These are phyloP conservation scores for Claviceps paspali DNA, from an alignment of 2,329 filamentous ascomycete species.

Conservation along the genomic window DNA sequence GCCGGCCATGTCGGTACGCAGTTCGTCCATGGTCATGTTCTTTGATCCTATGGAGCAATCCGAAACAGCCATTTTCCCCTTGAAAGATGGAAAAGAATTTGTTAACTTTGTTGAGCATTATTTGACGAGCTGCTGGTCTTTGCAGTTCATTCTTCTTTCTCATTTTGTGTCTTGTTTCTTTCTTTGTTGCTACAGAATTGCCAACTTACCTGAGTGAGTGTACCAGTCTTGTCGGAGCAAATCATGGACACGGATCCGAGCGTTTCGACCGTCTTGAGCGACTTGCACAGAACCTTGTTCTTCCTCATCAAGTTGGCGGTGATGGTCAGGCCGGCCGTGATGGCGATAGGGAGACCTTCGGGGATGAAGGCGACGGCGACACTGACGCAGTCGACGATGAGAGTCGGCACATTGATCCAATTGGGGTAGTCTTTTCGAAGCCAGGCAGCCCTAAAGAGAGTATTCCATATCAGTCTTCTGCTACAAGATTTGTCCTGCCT, in stretches of 20 bases:
- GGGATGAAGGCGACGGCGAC: constrained; percentile 65
- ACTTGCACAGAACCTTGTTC: constrained; percentile 67
- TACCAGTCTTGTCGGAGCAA: constrained; percentile 66
- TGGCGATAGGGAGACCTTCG: constrained; percentile 55
- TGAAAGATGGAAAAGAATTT: background rate
- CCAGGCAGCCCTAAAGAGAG: constrained; percentile 43
- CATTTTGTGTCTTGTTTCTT: background rate
- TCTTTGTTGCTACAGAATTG: too few species aligned
- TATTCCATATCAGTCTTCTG: too few species aligned
- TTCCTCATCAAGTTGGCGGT: constrained; percentile 62
- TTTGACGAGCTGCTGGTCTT: background rate
- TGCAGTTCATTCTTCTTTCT: background rate
- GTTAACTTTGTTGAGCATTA: too few species aligned
- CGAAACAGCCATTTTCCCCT: constrained; percentile 61
- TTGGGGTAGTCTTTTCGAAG: constrained; percentile 48
- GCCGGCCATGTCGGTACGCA: constrained; percentile 24
- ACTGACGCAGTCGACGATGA: constrained; percentile 60
- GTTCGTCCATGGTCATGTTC: constrained; percentile 34
- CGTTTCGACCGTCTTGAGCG: constrained; percentile 63
- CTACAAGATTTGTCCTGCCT: too few species aligned
- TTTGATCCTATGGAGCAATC: constrained; percentile 45
- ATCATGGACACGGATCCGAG: constrained; percentile 58
- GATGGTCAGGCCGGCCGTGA: constrained; percentile 59
- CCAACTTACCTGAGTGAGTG: constrained; percentile 42
- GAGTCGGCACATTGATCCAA: constrained; percentile 56